phyloP scores from a whole-genome alignment of 768 basidiomycete genomes.

The Strobilomyces confusus region DNA sequence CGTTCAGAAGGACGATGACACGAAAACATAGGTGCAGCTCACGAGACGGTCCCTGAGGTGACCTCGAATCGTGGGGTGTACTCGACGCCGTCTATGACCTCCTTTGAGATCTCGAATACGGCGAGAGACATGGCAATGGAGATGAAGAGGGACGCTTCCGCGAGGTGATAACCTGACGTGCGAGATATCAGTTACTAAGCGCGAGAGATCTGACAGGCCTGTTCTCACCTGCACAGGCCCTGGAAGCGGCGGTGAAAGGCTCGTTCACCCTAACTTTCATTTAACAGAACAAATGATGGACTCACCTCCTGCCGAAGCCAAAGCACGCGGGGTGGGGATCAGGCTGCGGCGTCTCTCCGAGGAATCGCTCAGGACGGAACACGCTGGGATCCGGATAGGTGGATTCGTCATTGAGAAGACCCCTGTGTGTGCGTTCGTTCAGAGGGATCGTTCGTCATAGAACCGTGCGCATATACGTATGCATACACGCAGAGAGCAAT shows the following conservation, averaged over 20 bases:
- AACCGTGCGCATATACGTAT: no score
- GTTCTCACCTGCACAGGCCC: conserved; percentile 18
- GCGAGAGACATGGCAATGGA: neutral
- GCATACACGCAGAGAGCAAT: no score
- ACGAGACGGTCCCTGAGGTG: conserved; percentile 45
- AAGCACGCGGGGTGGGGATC: conserved; percentile 18
- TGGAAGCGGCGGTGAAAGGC: no score
- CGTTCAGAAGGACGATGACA: no score
- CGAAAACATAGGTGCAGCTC: conserved; percentile 7
- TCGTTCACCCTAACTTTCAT: no score
- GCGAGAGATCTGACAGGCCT: no score
- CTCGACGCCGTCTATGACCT: conserved; percentile 36
- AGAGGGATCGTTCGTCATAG: neutral
- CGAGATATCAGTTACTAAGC: no score
- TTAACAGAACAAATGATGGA: no score
- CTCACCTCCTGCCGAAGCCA: conserved; percentile 31
- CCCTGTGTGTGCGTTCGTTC: conserved; percentile 35
- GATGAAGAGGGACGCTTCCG: conserved; percentile 27
- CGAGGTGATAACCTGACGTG: conserved; percentile 26
- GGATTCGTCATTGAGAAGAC: conserved; percentile 47
- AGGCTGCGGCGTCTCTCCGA: conserved; percentile 17
- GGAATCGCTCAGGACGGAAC: conserved; percentile 35
- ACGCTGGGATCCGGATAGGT: conserved; percentile 30
- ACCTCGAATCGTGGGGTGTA: conserved; percentile 42
- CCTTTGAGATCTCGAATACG: conserved; percentile 42